Evolutionary conservation across 2,329 filamentous ascomycete species (phyloP), one percentile per base, ranked within the genome.

Genomic region (Lomentospora prolificans): DNA sequence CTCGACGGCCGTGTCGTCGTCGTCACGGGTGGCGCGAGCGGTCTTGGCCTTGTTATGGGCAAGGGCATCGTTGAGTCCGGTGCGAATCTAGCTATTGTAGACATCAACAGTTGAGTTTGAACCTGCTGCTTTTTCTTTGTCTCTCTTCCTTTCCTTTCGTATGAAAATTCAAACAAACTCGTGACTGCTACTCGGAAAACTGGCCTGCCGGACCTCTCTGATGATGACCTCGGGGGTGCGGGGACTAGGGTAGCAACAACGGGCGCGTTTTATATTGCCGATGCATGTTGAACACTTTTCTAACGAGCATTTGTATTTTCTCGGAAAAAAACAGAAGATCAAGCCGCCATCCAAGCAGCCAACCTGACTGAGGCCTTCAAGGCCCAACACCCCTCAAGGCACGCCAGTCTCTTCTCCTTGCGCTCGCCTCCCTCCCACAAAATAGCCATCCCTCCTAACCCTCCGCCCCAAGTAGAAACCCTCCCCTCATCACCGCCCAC

Each of bases 21-120:
- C 48, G 84, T 99, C 56, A 96, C 94, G 0, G 94, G 94, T 27
- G 94, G 94, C 25, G 86, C 87, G 2, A 87, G 89, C 65, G 94
- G 94, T 4, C 72, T 99, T 58, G 94, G 94, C 4, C 76, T 89
- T 63, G 74, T 96, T 63, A 75, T 97, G 87, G 88, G 87, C 53
- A 90, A 96, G 74, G 90, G 88, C 50, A 82, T 96, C 70, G 87
- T 96, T 55, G 85, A 89, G 55, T 94, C 88, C 55, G 92, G 92
- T 54, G 88, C 89, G 8, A 86, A 95, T 69, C 78, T 96, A 59
- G 92, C 92, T 44, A 88, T 97, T 70, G 90, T 96, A 41, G 92
- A 97, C 69, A 76, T 96, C 74, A 96, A 97, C 73, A 87, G 53
- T 55, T 33, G 24, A 44, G 39, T 31, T n/a, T 17, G n/a, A n/a